A percentile compares a stretch with the other conserved stretches of the same genome.
Conservation (phyloP, 768 basidiomycete genomes). For the Boletus sp. region DNA sequence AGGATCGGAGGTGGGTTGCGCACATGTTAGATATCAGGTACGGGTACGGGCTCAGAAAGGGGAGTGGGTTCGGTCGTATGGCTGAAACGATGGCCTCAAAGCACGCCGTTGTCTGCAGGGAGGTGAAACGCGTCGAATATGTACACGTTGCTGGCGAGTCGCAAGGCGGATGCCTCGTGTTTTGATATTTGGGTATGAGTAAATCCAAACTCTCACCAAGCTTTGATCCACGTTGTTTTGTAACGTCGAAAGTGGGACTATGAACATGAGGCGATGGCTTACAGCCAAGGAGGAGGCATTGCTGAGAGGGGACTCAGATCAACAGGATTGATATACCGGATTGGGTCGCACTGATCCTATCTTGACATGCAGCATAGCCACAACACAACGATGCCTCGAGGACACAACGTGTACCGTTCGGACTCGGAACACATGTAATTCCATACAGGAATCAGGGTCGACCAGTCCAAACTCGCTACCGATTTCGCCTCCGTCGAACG, state of each 20-base stretch:
- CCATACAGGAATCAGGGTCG: background rate
- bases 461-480: background rate
- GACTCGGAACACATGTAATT: background rate
- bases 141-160: conserved; percentile 2
- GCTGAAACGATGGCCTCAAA: conserved; percentile 1
- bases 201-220: conserved; percentile 2
- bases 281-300: background rate
- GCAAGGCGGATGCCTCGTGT: conserved; percentile 19
- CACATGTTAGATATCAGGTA: conserved; percentile 15
- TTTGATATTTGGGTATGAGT: conserved; percentile 1
- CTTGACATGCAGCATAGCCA: conserved; percentile 15
- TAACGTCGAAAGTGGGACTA: background rate
- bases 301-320: conserved; percentile 1
- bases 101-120: conserved; percentile 3
- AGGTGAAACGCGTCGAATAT: background rate
- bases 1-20: conserved; percentile 1
- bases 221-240: conserved; percentile 7
- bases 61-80: background rate
- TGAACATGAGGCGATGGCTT: conserved; percentile 7
- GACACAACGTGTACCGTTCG: conserved; percentile 14
- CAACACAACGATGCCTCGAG: conserved; percentile 21
- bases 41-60: background rate
- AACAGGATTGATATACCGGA: background rate
- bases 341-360: background rate
- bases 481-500: background rate